Percentiles rank a stretch among this genome's conserved stretches.
These are phyloP conservation scores for Fusarium burgessii DNA, from an alignment of 2,329 filamentous ascomycete genomes.

Conservation along the genomic window DNA sequence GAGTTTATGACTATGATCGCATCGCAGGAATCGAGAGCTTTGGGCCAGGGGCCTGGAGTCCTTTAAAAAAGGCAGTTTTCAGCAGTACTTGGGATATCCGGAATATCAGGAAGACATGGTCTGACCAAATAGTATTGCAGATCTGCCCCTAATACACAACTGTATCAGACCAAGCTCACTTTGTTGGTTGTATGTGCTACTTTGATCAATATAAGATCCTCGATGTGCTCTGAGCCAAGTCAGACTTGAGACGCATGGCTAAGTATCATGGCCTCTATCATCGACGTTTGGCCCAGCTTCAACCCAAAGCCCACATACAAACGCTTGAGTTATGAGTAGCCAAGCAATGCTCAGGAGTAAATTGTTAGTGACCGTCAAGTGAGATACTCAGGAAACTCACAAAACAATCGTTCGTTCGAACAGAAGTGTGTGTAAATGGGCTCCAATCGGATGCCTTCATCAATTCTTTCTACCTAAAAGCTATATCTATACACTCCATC, in stretches of 20 bases:
- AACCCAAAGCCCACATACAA: too few species aligned
- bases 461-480: background rate
- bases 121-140: background rate
- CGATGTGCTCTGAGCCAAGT: too few species aligned
- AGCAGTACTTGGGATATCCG: background rate
- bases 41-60: background rate
- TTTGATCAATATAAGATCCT: too few species aligned
- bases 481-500: background rate
- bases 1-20: background rate
- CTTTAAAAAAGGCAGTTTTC: background rate
- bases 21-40: background rate
- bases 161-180: background rate
- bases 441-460: background rate
- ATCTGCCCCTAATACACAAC: background rate
- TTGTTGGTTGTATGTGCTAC: background rate
- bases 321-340: too few species aligned
- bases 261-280: too few species aligned
- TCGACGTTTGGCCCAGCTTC: too few species aligned
- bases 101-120: background rate
- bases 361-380: too few species aligned
- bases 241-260: too few species aligned
- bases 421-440: background rate
- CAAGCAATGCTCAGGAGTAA: too few species aligned
- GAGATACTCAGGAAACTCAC: too few species aligned
- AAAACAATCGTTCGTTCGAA: background rate